A percentile compares a stretch with the other conserved stretches of the same genome.
phyloP scores from a whole-genome alignment of 2,329 filamentous ascomycete genomes.

The Monosporascus sp. region DNA sequence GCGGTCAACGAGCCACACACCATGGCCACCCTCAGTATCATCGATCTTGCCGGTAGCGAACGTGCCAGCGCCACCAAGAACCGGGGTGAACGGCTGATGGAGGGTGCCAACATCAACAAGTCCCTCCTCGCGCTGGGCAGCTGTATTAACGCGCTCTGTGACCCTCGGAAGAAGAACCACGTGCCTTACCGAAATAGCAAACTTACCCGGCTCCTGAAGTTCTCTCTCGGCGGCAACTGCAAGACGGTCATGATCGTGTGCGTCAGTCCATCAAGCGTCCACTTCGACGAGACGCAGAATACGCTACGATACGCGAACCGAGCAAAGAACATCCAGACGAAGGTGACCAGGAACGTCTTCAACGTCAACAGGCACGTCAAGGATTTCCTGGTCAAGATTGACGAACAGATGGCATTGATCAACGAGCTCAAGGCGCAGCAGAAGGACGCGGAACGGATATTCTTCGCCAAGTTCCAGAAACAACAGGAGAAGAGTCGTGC shows the following conservation, averaged over 20 bases:
- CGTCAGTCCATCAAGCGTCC: constrained; percentile 90
- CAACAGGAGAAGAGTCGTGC: constrained; percentile 78
- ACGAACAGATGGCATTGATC: constrained; percentile 96
- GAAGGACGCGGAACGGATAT: constrained; percentile 76
- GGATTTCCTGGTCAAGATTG: constrained; percentile 98
- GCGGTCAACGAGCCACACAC: constrained; percentile 91
- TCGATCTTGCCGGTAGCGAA: constrained; percentile 94
- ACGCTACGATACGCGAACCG: constrained; percentile 95
- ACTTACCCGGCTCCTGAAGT: constrained; percentile 89
- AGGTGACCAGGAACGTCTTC: constrained; percentile 98
- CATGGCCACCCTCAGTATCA: constrained; percentile 97
- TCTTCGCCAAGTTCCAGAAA: constrained; percentile 86
- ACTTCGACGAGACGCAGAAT: constrained; percentile 98
- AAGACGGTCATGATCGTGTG: constrained; percentile 99
- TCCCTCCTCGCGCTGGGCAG: constrained; percentile 89
- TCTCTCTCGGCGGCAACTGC: constrained; percentile 95
- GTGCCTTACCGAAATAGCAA: constrained; percentile 98
- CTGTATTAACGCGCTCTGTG: constrained; percentile 97
- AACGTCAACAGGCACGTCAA: constrained; percentile 99
- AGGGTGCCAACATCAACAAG: constrained; percentile 99
- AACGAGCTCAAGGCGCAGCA: constrained; percentile 92
- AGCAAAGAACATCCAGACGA: constrained; percentile 99
- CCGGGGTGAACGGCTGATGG: constrained; percentile 79
- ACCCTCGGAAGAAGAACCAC: constrained; percentile 84
- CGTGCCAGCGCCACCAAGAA: constrained; percentile 96